Conservation (phyloP, 2,329 filamentous ascomycete genomes). For the Bimuria novae-zelandiae region DNA sequence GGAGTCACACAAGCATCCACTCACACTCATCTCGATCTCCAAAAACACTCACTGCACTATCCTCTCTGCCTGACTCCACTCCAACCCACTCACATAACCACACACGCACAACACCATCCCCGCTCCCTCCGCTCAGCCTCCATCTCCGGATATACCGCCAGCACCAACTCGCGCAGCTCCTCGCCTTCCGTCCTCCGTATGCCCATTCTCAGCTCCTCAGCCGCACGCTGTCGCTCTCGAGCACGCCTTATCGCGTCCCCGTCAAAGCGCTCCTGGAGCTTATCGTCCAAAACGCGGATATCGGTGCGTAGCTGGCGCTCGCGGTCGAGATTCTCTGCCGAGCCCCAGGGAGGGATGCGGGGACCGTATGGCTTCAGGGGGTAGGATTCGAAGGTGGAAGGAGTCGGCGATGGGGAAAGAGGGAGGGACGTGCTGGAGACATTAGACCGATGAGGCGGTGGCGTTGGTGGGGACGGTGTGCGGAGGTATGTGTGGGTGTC, state of each 20-base stretch:
- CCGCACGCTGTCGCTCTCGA: background rate
- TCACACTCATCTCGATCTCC: too few relatives aligned
- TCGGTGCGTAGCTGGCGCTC: background rate
- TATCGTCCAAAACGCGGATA: background rate
- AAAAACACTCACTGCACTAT: too few relatives aligned
- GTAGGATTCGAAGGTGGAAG: background rate
- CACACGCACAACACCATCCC: background rate
- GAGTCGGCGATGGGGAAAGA: background rate
- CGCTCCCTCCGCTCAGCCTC: background rate
- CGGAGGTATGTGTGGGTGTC: background rate
- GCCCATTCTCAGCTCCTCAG: background rate
- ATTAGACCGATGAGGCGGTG: background rate
- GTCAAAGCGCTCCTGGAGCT: background rate
- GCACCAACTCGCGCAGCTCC: constrained; percentile 8
- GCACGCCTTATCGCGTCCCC: background rate
- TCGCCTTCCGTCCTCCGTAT: constrained; percentile 4
- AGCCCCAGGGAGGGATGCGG: constrained; percentile 9
- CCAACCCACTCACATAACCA: background rate
- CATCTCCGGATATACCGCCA: constrained; percentile 9
- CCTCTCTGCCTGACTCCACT: too few relatives aligned
- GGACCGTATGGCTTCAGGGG: background rate
- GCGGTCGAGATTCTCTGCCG: background rate
- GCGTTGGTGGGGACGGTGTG: background rate
- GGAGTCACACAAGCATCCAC: too few relatives aligned
- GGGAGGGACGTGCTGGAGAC: background rate